These are phyloP conservation scores for Aspergillus brunneoviolaceus DNA, from an alignment of 2,329 filamentous ascomycete genomes.

Conservation along the genomic window DNA sequence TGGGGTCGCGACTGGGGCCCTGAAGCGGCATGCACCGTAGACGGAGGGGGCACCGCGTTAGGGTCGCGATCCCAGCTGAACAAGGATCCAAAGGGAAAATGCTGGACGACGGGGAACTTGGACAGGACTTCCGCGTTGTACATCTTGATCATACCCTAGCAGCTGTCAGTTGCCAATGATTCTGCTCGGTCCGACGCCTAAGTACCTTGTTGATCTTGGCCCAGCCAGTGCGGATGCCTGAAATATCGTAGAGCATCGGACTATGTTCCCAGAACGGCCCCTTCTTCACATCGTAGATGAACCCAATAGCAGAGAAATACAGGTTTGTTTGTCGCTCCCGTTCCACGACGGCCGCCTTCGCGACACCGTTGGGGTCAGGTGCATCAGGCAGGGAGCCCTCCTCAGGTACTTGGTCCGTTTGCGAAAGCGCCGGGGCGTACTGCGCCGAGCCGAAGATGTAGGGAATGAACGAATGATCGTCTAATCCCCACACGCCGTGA, in stretches of 20 bases:
- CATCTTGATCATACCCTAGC: constrained; percentile 96
- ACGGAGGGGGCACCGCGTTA: constrained; percentile 50
- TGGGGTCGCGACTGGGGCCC: constrained; percentile 26
- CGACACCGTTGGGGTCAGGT: constrained; percentile 70
- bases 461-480: constrained; percentile 90
- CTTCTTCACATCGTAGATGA: constrained; percentile 95
- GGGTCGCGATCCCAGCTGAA: constrained; percentile 74
- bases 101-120: constrained; percentile 98
- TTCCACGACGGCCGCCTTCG: constrained; percentile 63
- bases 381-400: constrained; percentile 75
- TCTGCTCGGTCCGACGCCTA: neutral
- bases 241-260: constrained; percentile 90
- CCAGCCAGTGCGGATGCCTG: constrained; percentile 89
- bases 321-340: constrained; percentile 68
- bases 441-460: constrained; percentile 97
- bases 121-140: constrained; percentile 94
- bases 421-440: constrained; percentile 70
- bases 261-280: constrained; percentile 98
- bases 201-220: constrained; percentile 88
- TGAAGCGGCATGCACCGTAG: constrained; percentile 55
- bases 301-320: constrained; percentile 94
- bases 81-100: constrained; percentile 81
- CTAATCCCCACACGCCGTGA: constrained; percentile 97
- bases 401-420: constrained; percentile 63
- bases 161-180: constrained; percentile 2